These are phyloP conservation scores for Suillus ampliporus DNA, from an alignment of 768 basidiomycete genomes.

Conservation along the genomic window DNA sequence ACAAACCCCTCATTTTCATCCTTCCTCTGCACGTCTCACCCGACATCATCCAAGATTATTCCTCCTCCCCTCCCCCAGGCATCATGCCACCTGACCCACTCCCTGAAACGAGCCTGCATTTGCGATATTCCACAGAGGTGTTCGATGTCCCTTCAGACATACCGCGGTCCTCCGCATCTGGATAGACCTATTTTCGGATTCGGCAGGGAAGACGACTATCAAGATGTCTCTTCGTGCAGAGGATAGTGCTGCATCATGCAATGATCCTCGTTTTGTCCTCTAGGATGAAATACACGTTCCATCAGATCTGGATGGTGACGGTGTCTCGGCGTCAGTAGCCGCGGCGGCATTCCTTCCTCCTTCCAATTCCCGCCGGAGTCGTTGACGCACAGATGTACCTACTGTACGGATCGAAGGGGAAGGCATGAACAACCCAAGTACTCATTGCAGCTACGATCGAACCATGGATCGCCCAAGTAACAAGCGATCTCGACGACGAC, in stretches of 20 bases:
- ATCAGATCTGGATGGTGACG: constrained; percentile 40
- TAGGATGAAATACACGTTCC: constrained; percentile 70
- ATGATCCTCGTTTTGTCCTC: constrained; percentile 91
- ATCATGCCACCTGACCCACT: constrained; percentile 39
- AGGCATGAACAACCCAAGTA: constrained; percentile 46
- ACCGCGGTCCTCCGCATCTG: constrained; percentile 76
- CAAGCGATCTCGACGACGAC: constrained; percentile 85
- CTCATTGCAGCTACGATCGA: constrained; percentile 92
- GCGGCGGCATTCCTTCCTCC: constrained; percentile 46
- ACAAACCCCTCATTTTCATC: constrained; percentile 21
- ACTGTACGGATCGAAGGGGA: constrained; percentile 29
- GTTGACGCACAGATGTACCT: constrained; percentile 33
- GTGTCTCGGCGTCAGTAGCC: constrained; percentile 46
- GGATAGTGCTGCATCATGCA: constrained; percentile 73
- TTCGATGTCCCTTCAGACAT: constrained; percentile 85
- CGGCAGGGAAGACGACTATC: constrained; percentile 69
- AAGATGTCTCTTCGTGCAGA: constrained; percentile 71
- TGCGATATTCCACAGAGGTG: constrained; percentile 73
- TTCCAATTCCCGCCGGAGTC: constrained; percentile 42
- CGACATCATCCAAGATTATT: constrained; percentile 11
- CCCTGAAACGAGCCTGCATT: constrained; percentile 57
- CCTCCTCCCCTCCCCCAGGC: constrained; percentile 25
- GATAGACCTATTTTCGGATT: constrained; percentile 66
- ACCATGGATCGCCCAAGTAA: constrained; percentile 91
- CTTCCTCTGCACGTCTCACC: neutral